Conservation (phyloP, 2,329 filamentous ascomycete species). For the Clonostachys chloroleuca region DNA sequence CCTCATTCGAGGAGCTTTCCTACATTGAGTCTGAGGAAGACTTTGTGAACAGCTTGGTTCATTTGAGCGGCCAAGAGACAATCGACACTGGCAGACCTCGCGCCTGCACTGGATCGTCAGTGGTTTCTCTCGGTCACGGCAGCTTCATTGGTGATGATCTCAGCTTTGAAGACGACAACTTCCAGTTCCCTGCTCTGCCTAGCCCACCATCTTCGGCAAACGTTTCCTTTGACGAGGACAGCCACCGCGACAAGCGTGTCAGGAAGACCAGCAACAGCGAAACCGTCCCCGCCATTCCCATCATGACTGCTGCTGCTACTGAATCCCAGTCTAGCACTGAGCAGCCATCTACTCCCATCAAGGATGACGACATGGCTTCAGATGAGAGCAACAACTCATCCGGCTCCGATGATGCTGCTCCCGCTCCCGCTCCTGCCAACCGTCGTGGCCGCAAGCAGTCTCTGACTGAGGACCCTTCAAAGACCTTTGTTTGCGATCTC, state of each 20-base stretch:
- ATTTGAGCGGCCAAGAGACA: slow-evolving; percentile 44
- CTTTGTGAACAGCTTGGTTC: slow-evolving; percentile 66
- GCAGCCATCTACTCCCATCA: slow-evolving; percentile 22
- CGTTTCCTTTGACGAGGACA: slow-evolving; percentile 36
- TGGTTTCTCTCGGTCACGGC: slow-evolving; percentile 67
- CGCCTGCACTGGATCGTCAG: slow-evolving; percentile 64
- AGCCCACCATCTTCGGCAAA: slow-evolving; percentile 42
- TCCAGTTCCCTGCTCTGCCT: slow-evolving; percentile 57
- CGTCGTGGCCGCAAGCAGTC: slow-evolving; percentile 98
- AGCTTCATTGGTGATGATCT: slow-evolving; percentile 73
- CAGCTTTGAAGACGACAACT: slow-evolving; percentile 66
- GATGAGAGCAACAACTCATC: slow-evolving; percentile 31
- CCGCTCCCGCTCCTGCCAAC: slow-evolving; percentile 60
- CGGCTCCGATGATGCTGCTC: slow-evolving; percentile 36
- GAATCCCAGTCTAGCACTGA: slow-evolving; percentile 24
- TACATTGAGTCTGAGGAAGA: slow-evolving; percentile 91
- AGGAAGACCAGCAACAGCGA: slow-evolving; percentile 49
- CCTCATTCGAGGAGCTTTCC: slow-evolving; percentile 79
- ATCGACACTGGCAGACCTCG: slow-evolving; percentile 66
- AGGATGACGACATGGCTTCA: slow-evolving; percentile 26
- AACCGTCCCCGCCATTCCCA: slow-evolving; percentile 21
- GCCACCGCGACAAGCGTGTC: slow-evolving; percentile 52
- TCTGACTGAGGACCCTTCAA: slow-evolving; percentile 92
- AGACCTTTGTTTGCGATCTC: slow-evolving; percentile 95
- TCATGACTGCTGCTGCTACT: slow-evolving; percentile 34